Conservation (phyloP, 805 yeast genomes). For the Wickerhamomyces queroliae region DNA sequence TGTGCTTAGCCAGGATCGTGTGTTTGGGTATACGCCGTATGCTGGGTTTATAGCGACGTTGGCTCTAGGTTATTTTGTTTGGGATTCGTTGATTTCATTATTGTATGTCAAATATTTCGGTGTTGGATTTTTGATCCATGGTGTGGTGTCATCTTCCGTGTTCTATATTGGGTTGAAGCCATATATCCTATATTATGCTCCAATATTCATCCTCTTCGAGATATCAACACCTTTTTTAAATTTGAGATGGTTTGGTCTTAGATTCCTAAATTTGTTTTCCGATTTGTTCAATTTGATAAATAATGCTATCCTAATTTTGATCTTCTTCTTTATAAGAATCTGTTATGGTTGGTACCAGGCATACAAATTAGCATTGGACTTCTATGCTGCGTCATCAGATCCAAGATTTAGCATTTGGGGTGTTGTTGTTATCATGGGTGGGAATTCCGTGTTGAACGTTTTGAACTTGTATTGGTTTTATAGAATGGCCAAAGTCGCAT, state of each 20-base stretch:
- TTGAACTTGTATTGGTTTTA: slow-evolving; percentile 75
- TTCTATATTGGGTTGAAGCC: slow-evolving; percentile 59
- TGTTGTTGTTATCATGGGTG: slow-evolving; percentile 25
- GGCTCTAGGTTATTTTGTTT: slow-evolving; percentile 75
- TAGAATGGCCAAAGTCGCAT: slow-evolving; percentile 67
- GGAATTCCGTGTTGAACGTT: slow-evolving; percentile 49
- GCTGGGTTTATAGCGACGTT: slow-evolving; percentile 60
- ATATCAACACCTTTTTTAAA: slow-evolving; percentile 84
- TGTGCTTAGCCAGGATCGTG: slow-evolving; percentile 37
- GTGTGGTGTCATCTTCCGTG: slow-evolving; percentile 64
- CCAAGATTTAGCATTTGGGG: slow-evolving; percentile 41
- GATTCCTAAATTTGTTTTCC: slow-evolving; percentile 59
- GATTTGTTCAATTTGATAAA: slow-evolving; percentile 47
- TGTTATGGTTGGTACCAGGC: slow-evolving; percentile 77
- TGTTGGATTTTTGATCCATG: slow-evolving; percentile 68
- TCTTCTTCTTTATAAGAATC: slow-evolving; percentile 67
- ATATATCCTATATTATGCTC: slow-evolving; percentile 65
- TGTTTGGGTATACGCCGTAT: slow-evolving; percentile 63
- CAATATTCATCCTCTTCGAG: slow-evolving; percentile 73
- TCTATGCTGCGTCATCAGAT: slow-evolving; percentile 29
- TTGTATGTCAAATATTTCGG: slow-evolving; percentile 59
- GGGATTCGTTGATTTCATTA: slow-evolving; percentile 69
- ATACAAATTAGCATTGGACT: slow-evolving; percentile 35
- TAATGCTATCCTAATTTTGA: slow-evolving; percentile 55
- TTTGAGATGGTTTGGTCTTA: slow-evolving; percentile 75